Evolutionary conservation across 306 rosid genomes (phyloP), one percentile per base, ranked within the genome.

Genomic region (Malus domestica): DNA sequence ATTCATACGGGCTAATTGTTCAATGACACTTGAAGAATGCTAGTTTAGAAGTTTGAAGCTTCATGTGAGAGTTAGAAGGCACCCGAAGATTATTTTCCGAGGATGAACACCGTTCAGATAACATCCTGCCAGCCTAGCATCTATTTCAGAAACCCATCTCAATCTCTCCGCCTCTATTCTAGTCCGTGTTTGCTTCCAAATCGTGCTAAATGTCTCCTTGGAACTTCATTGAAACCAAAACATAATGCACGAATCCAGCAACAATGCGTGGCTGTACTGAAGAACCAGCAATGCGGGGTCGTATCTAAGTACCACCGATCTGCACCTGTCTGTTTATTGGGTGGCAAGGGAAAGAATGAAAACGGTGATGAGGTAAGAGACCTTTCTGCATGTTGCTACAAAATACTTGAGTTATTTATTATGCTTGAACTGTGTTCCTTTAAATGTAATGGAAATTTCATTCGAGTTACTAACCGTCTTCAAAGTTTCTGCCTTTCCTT

Each of bases 291-390:
- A 6, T 18, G 68, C 44, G 20, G 69, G 68, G 58, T 8, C 0
- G 44, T 44, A 18, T 42, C 77, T 10, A 61, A 35, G 52, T 5
- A 60, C 44, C 44, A 5, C 14, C 68, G 14, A 23, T 27, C 67
- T 72, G 32, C 16, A 73, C 59, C 55, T 73, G 60, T 44, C n/a
- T 60, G 77, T n/a, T 44, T 61, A 11, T 60, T 73, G 45, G 77
- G 59, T 12, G 69, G 59, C 59, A 61, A 44, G 77, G 77, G 77
- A 73, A 60, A 61, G 69, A 61, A 61, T 61, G 59, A 51, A 60
- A 11, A 58, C 2, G 59, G 64, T 40, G 10, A 59, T 38, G 67
- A 73, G 76, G 76, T 73, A 59, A 59, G 13, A 40, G 33, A 23
- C 40, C 11, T 38, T 38, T 25, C 40, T 33, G 49, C 59, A 25